phyloP scores from a whole-genome alignment of 495 filamentous ascomycete species.

The Physcia stellaris region DNA sequence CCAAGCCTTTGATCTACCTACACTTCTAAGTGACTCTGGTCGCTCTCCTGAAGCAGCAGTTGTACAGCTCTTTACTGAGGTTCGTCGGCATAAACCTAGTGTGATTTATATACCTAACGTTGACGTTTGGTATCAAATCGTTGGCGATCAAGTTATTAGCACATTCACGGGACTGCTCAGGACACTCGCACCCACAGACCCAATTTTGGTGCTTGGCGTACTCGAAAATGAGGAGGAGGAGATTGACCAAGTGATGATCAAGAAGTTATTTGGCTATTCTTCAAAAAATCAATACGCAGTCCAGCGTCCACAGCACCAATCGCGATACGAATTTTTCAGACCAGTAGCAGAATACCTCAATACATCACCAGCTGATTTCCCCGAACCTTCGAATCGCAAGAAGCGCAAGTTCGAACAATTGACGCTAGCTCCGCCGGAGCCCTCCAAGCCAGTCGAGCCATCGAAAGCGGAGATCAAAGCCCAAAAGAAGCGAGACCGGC shows the following conservation, averaged over 20 bases:
- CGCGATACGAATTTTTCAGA: slow-evolving; percentile 63
- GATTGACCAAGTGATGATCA: slow-evolving; percentile 46
- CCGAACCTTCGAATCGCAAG: slow-evolving; percentile 71
- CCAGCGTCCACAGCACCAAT: slow-evolving; percentile 43
- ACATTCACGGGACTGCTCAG: slow-evolving; percentile 69
- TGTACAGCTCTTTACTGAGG: slow-evolving; percentile 79
- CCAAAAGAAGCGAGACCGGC: slow-evolving; percentile 67
- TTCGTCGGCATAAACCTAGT: slow-evolving; percentile 85
- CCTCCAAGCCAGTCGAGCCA: slow-evolving; percentile 38
- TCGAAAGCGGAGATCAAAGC: slow-evolving; percentile 68
- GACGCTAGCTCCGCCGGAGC: slow-evolving; percentile 57
- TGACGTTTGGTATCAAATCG: slow-evolving; percentile 68
- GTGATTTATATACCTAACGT: slow-evolving; percentile 90
- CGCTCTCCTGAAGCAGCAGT: slow-evolving; percentile 75
- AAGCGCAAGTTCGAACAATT: slow-evolving; percentile 67
- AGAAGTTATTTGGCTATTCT: slow-evolving; percentile 73
- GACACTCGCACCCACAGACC: slow-evolving; percentile 72
- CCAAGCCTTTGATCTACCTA: slow-evolving; percentile 86
- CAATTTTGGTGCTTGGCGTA: slow-evolving; percentile 72
- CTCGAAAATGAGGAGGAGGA: slow-evolving; percentile 46
- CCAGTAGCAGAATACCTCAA: slow-evolving; percentile 58
- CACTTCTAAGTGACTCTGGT: slow-evolving; percentile 55
- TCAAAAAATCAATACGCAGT: slow-evolving; percentile 61
- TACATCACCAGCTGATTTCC: slow-evolving; percentile 71
- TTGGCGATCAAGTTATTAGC: slow-evolving; percentile 51